Conservation (phyloP, 345 rosid species). For the Melaleuca quinquenervia region DNA sequence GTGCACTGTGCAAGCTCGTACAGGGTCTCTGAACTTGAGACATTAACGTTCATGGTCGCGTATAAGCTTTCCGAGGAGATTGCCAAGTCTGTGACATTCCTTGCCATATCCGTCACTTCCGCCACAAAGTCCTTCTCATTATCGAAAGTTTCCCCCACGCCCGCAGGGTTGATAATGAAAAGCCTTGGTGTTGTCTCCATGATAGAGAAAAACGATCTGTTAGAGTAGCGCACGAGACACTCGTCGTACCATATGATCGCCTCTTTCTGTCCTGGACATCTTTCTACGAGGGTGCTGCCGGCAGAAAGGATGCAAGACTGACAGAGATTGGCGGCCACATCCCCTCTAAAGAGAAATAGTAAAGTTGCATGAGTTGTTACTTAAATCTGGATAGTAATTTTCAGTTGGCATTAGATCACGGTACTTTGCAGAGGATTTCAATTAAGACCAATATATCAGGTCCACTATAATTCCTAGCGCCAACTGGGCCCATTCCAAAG, state of each 20-base stretch:
- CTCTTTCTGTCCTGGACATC: constrained; percentile 7
- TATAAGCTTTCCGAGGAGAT: not conserved
- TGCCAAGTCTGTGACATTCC: not conserved
- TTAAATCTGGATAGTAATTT: not conserved
- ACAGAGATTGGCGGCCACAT: not conserved
- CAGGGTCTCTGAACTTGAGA: not conserved
- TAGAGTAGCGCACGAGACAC: constrained; percentile 22
- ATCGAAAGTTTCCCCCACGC: not conserved
- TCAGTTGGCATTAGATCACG: not conserved
- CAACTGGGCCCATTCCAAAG: not conserved
- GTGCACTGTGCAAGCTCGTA: constrained; percentile 9
- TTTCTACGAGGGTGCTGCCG: not conserved
- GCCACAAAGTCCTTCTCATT: not conserved
- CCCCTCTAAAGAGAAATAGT: not conserved
- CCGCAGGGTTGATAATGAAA: not conserved
- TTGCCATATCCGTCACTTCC: not conserved
- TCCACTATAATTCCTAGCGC: not conserved
- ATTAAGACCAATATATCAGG: not conserved
- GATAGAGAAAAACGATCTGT: not conserved
- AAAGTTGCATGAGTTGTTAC: not conserved
- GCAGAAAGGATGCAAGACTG: constrained; percentile 2
- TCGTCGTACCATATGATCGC: constrained; percentile 27
- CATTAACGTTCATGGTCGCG: not conserved
- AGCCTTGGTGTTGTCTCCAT: fast-evolving
- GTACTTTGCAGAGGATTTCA: not conserved